Conservation (phyloP, 257 asterid species). For the Sherardia arvensis region DNA sequence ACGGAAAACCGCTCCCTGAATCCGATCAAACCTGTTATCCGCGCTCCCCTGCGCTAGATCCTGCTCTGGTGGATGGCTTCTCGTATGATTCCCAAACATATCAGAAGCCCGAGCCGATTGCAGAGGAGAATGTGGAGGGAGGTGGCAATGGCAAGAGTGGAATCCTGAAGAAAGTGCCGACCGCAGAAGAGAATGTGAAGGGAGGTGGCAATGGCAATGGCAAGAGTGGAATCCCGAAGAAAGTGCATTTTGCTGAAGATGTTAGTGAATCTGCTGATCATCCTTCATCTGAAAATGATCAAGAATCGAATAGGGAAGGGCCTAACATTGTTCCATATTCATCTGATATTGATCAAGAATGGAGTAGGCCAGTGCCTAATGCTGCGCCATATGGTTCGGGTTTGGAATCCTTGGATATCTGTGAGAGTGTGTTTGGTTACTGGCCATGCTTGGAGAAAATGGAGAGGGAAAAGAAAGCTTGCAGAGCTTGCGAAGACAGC, state of each 20-base stretch:
- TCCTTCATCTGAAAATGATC: too few relatives aligned
- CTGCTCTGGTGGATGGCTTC: conserved; percentile 18
- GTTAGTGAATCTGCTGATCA: too few relatives aligned
- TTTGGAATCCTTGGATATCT: conserved; percentile 65
- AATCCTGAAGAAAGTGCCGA: not conserved
- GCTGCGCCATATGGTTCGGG: conserved; percentile 58
- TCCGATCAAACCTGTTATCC: conserved; percentile 64
- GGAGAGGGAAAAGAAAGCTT: conserved; percentile 15
- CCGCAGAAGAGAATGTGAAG: conserved; percentile 12
- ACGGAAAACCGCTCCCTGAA: conserved; percentile 76
- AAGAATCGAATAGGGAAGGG: conserved; percentile 1
- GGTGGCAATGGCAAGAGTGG: too few relatives aligned
- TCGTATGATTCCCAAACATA: conserved; percentile 30
- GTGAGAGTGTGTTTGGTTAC: conserved; percentile 73
- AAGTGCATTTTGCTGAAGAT: too few relatives aligned
- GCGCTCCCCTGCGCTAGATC: conserved; percentile 23
- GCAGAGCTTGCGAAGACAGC: conserved; percentile 19
- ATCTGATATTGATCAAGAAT: not conserved
- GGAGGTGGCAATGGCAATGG: conserved; percentile 5
- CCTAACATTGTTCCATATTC: conserved; percentile 2
- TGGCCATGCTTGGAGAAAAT: conserved; percentile 75
- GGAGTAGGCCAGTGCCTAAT: conserved; percentile 7
- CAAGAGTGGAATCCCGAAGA: too few relatives aligned
- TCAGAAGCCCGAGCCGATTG: too few relatives aligned
- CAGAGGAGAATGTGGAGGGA: not conserved